A percentile compares a stretch with the other conserved stretches of the same genome.
phyloP scores from a whole-genome alignment of 1,284 basidiomycete genomes.

The Ceratobasidium sp. region DNA sequence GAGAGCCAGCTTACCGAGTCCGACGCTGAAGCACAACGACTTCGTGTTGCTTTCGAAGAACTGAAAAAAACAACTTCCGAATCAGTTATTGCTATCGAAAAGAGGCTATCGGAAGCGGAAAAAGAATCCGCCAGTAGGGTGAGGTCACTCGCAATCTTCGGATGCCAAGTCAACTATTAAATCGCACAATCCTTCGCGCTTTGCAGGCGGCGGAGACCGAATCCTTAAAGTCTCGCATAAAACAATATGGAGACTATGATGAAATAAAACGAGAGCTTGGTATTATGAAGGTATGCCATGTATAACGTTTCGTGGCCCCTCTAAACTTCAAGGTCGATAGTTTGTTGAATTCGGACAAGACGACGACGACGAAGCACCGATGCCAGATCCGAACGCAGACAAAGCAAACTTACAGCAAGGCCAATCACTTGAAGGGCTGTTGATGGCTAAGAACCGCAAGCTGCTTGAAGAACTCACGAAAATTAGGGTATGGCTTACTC shows the following conservation, averaged over 20 bases:
- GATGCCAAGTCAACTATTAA: constrained; percentile 45
- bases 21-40: constrained; percentile 74
- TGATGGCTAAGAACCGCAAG: constrained; percentile 92
- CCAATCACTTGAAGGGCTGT: constrained; percentile 86
- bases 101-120: constrained; percentile 52
- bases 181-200: neutral
- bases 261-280: constrained; percentile 95
- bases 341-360: constrained; percentile 88
- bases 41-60: constrained; percentile 70
- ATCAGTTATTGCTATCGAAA: neutral
- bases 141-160: constrained; percentile 48
- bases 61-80: constrained; percentile 24
- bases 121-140: constrained; percentile 63
- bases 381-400: constrained; percentile 87
- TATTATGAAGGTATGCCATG: constrained; percentile 90
- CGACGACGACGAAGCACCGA: constrained; percentile 60
- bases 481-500: constrained; percentile 68
- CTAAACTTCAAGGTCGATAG: constrained; percentile 53
- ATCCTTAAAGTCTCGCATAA: constrained; percentile 69
- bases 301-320: neutral
- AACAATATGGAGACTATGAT: constrained; percentile 85
- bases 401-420: constrained; percentile 77
- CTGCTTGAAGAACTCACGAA: constrained; percentile 94
- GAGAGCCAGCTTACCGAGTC: constrained; percentile 75
- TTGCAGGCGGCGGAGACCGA: constrained; percentile 65